Base-by-base conservation (phyloP, 2,329 filamentous ascomycete genomes). In the Talaromyces atroroseus region DNA sequence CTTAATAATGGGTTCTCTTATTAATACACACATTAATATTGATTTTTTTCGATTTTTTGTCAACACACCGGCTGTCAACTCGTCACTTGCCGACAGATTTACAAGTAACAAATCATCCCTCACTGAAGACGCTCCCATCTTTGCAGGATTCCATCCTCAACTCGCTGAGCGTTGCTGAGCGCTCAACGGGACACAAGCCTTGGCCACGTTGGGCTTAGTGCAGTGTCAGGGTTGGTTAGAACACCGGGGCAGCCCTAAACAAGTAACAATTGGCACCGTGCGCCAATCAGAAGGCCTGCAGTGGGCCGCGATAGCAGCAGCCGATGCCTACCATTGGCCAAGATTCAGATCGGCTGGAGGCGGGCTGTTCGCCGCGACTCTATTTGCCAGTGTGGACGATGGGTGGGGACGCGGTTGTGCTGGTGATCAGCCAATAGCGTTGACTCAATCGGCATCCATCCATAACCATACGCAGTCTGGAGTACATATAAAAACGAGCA, bases 271-370 rank as follows among this genome's bases (percentile, higher is more conserved):
- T 36, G 32, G 29, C 5, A 2, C 12, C 32, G 32, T 5, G n/a
- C 5, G 4, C 40, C 40, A 44, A 44, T 44, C 20, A 44, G 5
- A 21, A 42, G 2, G 16, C 6, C n/a, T 2, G n/a, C 18, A 42
- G 40, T 42, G 26, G 46, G 29, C 24, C 23, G 3, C 29, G 18
- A 11, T 40, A 23, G 42, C 44, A 32, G 32, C 48, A 49, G 18
- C 16, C 12, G 4, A 23, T 18, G 32, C 14, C n/a, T 44, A 4
- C 40, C 6, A 54, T 18, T 54, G 52, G 52, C 8, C 34, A 54
- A 49, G 52, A 54, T 23, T 54, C 52, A 54, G 45, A 54, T 54
- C 52, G 48, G 52, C 52, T 49, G 52, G 44, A 44, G 40, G 40
- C 40, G n/a, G 40, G 40, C 40, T 18, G n/a, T 11, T 18, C 40